phyloP scores from a whole-genome alignment of 148 eudicot genomes.

The Agrostemma githago region DNA sequence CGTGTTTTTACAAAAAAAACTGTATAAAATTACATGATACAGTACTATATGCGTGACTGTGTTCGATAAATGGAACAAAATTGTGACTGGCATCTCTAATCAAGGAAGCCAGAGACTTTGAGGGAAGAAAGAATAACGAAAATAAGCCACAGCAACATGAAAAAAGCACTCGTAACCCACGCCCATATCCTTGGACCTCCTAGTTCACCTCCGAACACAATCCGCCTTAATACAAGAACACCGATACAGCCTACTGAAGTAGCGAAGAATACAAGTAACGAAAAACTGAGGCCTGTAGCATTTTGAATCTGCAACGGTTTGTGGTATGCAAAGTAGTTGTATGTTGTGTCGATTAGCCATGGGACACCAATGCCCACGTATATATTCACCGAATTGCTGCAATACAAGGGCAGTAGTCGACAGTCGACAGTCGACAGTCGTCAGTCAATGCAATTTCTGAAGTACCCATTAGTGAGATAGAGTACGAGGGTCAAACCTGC shows the following conservation, averaged over 20 bases:
- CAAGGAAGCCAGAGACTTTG: slow-evolving; percentile 59
- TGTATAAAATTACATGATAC: no score
- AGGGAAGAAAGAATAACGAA: slow-evolving; percentile 73
- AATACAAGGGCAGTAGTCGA: slow-evolving; percentile 2
- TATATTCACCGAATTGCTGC: slow-evolving; percentile 91
- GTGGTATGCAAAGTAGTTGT: slow-evolving; percentile 54
- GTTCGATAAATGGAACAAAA: not conserved
- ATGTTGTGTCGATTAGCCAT: slow-evolving; percentile 83
- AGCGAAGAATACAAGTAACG: slow-evolving; percentile 69
- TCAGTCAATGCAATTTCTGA: no score
- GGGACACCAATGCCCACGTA: slow-evolving; percentile 88
- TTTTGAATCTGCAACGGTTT: slow-evolving; percentile 59
- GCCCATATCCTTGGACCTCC: slow-evolving; percentile 93
- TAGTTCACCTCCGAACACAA: slow-evolving; percentile 78
- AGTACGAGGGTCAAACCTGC: slow-evolving; percentile 21
- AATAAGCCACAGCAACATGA: slow-evolving; percentile 74
- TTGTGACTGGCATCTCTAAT: slow-evolving; percentile 8
- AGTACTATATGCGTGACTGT: not conserved
- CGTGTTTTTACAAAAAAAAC: no score
- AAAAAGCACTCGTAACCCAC: slow-evolving; percentile 58
- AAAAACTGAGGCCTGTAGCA: slow-evolving; percentile 70
- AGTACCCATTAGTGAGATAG: not conserved
- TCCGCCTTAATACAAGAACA: slow-evolving; percentile 68
- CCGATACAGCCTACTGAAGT: slow-evolving; percentile 80
- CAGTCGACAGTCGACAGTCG: no score